Base-by-base conservation (phyloP, 2,329 filamentous ascomycete species). In the Aspergillus spinulosporus region DNA sequence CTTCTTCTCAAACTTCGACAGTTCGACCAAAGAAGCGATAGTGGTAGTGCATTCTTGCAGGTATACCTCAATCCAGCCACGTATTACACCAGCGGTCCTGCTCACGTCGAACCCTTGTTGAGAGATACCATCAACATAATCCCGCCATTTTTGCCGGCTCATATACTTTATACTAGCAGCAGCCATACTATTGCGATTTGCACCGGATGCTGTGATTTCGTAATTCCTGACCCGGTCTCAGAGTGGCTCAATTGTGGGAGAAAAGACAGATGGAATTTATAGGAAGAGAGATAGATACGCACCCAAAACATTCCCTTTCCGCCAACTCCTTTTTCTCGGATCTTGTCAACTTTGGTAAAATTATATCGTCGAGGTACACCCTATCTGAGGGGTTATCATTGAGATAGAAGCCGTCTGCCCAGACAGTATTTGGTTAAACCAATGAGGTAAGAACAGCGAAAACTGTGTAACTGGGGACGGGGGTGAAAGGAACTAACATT, bases 331-430 rank as follows among this genome's bases (percentile, higher is more conserved):
- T 59, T 49, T 62, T 63, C 32, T 68, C 57, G 9, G 59, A 49
- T 39, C 37, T 28, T 9, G 54, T 61, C 9, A 71, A 54, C 8
- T 66, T 63, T 2, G 59, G 56, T 42, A 68, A 62, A 36, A 74
- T 64, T 12, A 74, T 68, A 44, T 72, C 66, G 61, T 75, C 72
- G 1, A 75, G 61, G 51, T 63, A 72, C 31, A 74, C 49, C 4
- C 58, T 59, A 56, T 75, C 73, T 29, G 61, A 72, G 45, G 63
- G 62, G 47, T 75, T 74, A 7, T 63, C 36, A 14, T 70, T 61
- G 21, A 71, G 69, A 45, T 64, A 64, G 56, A 75, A 75, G 12
- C 73, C 73, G 59, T 75, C 72, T 74, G 34, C 8, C 21, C 9
- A 11, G 15, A 21, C 8, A 34, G 7, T 15, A 31, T 4, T 37